Base-by-base conservation (phyloP, 371 early-diverging fungal genomes). In the Blastocladiella emersonii region DNA sequence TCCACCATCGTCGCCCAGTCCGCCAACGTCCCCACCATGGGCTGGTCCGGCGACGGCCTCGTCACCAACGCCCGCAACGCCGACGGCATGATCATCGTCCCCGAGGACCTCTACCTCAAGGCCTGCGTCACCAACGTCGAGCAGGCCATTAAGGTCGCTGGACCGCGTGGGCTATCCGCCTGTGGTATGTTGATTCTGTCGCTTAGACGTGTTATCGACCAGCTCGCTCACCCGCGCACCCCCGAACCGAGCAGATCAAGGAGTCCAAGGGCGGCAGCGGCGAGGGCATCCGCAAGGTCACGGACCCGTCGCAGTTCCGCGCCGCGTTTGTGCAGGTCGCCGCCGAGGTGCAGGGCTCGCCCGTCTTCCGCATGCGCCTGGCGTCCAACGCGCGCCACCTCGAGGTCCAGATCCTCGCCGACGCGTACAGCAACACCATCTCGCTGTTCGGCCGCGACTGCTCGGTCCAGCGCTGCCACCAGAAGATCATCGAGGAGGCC, bases 191-290 rank as follows among this genome's bases (percentile, higher is more conserved):
- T n/a, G n/a, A n/a, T n/a, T n/a, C n/a, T n/a, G n/a, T n/a, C n/a
- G n/a, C n/a, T n/a, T n/a, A n/a, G n/a, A n/a, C n/a, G n/a, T n/a
- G n/a, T n/a, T n/a, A n/a, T n/a, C n/a, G n/a, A n/a, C n/a, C n/a
- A n/a, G n/a, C n/a, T n/a, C n/a, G n/a, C n/a, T n/a, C n/a, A n/a
- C n/a, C n/a, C n/a, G n/a, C n/a, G n/a, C n/a, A n/a, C n/a, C n/a
- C n/a, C n/a, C n/a, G n/a, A n/a, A n/a, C n/a, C n/a, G n/a, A n/a
- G n/a, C 23, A 56, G 56, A 90, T 98, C 74, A 99, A 99, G 77
- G 98, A 95, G n/a, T 91, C 92, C 17, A 94, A 97, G 76, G 98
- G 98, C 70, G 99, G 99, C 64, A 98, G 99, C 67, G 99, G 99
- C 63, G 98, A 98, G 77, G 98, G 98, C 69, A 98, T 98, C 66